phyloP scores from a whole-genome alignment of 225 moss, liverwort and hornwort genomes.

The Climacium dendroides region DNA sequence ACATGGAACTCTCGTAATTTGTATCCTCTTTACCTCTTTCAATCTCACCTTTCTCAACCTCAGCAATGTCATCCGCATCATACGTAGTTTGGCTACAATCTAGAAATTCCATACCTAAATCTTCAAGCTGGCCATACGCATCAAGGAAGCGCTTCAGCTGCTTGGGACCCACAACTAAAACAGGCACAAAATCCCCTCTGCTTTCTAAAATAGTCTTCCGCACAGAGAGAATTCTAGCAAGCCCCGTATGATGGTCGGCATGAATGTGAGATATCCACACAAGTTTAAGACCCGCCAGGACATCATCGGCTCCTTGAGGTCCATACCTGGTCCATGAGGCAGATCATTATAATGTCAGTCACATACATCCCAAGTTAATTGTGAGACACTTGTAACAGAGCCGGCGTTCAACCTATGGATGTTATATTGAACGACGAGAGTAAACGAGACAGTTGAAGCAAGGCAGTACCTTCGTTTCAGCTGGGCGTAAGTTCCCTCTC shows the following conservation, averaged over 20 bases:
- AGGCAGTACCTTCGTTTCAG: slow-evolving; percentile 71
- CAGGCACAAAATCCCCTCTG: slow-evolving; percentile 34
- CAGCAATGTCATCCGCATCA: slow-evolving; percentile 60
- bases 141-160: slow-evolving; percentile 92
- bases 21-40: background rate
- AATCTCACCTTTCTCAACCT: slow-evolving; percentile 16
- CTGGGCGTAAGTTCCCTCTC: slow-evolving; percentile 97
- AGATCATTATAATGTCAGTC: background rate
- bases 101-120: slow-evolving; percentile 82
- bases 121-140: slow-evolving; percentile 77
- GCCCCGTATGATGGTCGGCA: slow-evolving; percentile 97
- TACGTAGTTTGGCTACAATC: slow-evolving; percentile 94
- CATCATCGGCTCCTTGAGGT: slow-evolving; percentile 49
- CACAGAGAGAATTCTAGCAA: slow-evolving; percentile 76
- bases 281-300: slow-evolving; percentile 72
- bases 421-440: background rate
- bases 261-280: slow-evolving; percentile 99
- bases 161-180: slow-evolving; percentile 85
- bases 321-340: slow-evolving; percentile 61
- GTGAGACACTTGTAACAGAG: background rate
- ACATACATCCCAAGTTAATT: background rate
- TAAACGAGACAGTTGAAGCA: background rate
- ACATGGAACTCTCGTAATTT: background rate
- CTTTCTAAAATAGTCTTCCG: slow-evolving; percentile 54
- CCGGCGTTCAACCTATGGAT: background rate